phyloP scores from a whole-genome alignment of 2,329 filamentous ascomycete species.

The Penicillium paneum region DNA sequence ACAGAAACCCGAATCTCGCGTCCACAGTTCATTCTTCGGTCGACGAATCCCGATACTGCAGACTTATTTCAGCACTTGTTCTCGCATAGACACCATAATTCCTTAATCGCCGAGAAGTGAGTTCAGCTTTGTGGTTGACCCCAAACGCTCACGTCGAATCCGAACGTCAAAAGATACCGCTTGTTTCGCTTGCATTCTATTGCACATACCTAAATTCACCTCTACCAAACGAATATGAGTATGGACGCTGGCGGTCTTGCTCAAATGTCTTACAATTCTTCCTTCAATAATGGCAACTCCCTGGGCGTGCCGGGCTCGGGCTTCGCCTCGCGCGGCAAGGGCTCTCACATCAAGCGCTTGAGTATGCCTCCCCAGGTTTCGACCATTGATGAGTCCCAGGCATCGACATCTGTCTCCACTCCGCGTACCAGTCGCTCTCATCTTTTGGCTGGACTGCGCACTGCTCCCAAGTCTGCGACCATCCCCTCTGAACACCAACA shows the following conservation, averaged over 20 bases:
- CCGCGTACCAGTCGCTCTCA: conserved; percentile 94
- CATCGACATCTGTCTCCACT: conserved; percentile 68
- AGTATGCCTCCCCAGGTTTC: conserved; percentile 71
- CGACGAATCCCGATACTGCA: conserved; percentile 4
- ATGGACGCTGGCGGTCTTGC: conserved; percentile 98
- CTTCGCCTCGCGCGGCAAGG: conserved; percentile 81
- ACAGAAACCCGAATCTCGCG: conserved; percentile 12
- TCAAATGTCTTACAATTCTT: conserved; percentile 94
- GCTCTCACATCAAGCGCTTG: conserved; percentile 84
- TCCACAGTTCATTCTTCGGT: conserved; percentile 3
- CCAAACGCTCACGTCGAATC: conserved; percentile 19
- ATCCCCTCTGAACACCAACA: conserved; percentile 65
- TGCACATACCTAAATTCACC: conserved; percentile 32
- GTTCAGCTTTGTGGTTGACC: conserved; percentile 29
- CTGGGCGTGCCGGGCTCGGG: conserved; percentile 74
- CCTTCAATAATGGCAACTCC: conserved; percentile 62
- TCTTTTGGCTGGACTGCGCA: conserved; percentile 86
- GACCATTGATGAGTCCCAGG: conserved; percentile 61
- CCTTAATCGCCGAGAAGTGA: conserved; percentile 28
- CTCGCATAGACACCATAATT: conserved; percentile 30
- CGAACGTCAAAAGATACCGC: conserved; percentile 14
- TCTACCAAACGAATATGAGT: conserved; percentile 35
- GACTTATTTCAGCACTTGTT: conserved; percentile 14
- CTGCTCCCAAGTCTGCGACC: conserved; percentile 80
- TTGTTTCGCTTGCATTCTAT: conserved; percentile 8